phyloP scores from a whole-genome alignment of 306 rosid genomes.

The Lupinus albus region DNA sequence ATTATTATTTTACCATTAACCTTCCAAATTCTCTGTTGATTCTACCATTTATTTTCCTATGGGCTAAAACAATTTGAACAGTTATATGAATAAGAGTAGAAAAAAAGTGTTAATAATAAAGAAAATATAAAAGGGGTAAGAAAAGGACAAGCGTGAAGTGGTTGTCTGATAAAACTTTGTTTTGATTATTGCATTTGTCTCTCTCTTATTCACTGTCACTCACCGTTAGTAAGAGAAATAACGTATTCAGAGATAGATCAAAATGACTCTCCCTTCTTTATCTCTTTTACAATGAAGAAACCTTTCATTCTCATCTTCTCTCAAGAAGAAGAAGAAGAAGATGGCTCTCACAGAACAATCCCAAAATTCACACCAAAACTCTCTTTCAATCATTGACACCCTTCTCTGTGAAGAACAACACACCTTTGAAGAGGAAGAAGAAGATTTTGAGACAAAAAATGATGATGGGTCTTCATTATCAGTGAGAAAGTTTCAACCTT shows the following conservation, averaged over 20 bases:
- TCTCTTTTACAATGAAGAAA: constrained; percentile 41
- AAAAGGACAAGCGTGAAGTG: constrained; percentile 65
- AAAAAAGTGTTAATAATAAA: no score
- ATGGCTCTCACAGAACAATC: constrained; percentile 60
- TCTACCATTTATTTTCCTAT: no score
- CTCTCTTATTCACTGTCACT: constrained; percentile 4
- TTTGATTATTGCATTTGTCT: constrained; percentile 45
- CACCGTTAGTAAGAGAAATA: constrained; percentile 39
- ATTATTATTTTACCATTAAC: no score
- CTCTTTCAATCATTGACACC: constrained; percentile 56
- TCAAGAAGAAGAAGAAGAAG: constrained; percentile 43
- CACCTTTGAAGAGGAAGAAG: constrained; percentile 50
- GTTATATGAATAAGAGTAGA: no score
- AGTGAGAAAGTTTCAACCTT: constrained; percentile 46
- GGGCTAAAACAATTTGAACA: no score
- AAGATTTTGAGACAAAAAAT: constrained; percentile 45
- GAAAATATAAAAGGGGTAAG: not conserved
- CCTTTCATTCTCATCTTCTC: constrained; percentile 51
- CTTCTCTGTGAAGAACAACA: constrained; percentile 74
- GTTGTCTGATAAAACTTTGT: constrained; percentile 55
- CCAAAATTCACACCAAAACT: constrained; percentile 41
- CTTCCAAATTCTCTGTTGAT: no score
- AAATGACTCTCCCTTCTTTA: constrained; percentile 47
- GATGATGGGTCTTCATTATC: constrained; percentile 27
- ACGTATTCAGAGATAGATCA: constrained; percentile 41